Evolutionary conservation across 1,139 yeast genomes (phyloP).

Genomic region (Suhomyces wounanorum): DNA sequence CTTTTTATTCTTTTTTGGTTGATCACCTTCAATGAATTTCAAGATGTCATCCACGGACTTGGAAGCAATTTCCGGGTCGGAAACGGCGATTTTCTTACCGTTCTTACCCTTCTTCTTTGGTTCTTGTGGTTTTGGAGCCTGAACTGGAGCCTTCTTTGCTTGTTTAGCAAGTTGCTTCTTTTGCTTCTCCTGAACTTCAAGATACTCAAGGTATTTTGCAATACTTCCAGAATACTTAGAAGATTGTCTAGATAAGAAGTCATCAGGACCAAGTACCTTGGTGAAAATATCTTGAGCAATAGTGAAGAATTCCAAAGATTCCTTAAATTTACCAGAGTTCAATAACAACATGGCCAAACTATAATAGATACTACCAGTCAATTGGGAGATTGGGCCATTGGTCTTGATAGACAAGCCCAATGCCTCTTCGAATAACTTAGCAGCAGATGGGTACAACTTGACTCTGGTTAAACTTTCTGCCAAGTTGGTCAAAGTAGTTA

Average conservation of each 20-base stretch:
- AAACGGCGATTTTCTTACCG: slow-evolving; percentile 22
- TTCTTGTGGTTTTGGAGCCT: slow-evolving; percentile 25
- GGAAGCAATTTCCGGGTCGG: slow-evolving; percentile 57
- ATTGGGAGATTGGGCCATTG: slow-evolving; percentile 60
- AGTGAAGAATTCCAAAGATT: slow-evolving; percentile 55
- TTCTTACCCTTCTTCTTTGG: slow-evolving; percentile 13
- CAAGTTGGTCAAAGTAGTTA: slow-evolving; percentile 66
- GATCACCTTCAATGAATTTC: slow-evolving; percentile 61
- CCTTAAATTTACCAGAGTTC: slow-evolving; percentile 52
- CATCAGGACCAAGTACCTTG: slow-evolving; percentile 61
- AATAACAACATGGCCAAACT: slow-evolving; percentile 69
- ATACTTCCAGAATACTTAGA: slow-evolving; percentile 61
- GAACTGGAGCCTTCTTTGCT: slow-evolving; percentile 17
- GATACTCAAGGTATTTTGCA: slow-evolving; percentile 40
- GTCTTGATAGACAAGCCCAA: slow-evolving; percentile 48
- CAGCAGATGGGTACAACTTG: slow-evolving; percentile 40
- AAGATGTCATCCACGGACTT: slow-evolving; percentile 70
- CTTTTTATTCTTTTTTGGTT: slow-evolving; percentile 22
- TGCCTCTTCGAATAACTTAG: slow-evolving; percentile 43
- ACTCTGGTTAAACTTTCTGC: slow-evolving; percentile 61
- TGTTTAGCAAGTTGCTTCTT: slow-evolving; percentile 26
- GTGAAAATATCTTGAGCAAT: slow-evolving; percentile 56
- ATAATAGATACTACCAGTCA: slow-evolving; percentile 60
- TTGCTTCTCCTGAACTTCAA: slow-evolving; percentile 34
- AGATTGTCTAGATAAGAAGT: slow-evolving; percentile 62